Base-by-base conservation (phyloP, 164 flowering plant genomes). In the Santalum album region DNA sequence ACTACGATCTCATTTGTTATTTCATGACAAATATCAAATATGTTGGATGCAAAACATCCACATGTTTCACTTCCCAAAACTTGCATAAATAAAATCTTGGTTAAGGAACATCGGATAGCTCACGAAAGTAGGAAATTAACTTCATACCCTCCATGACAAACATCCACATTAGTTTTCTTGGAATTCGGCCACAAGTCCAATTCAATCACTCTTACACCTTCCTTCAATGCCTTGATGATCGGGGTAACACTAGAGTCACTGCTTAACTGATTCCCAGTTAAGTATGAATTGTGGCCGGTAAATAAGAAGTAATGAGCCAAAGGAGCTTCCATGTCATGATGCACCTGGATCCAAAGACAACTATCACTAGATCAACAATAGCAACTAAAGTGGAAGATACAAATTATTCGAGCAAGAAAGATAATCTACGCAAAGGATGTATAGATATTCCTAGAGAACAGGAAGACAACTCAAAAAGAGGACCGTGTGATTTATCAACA, bases 161-260 rank as follows among this genome's bases (percentile, higher is more conserved):
- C 78, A 16, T 70, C 57, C 1, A 65, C 56, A 7, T 46, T 39
- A 5, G 67, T 43, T 21, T 32, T 47, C 4, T 20, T 36, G 19
- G 71, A 43, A 64, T 66, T 60, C 6, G 74, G 75, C 78, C 78
- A 73, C 56, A 73, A 56, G 40, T 73, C 78, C 26, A 73, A 35
- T 49, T 74, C 78, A 51, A 74, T 68, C 0, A 67, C 78, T 51
- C 72, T 64, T 5, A 74, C 74, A 32, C 75, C 72, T 52, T 38
- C 62, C 17, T 12, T 1, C 0, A 74, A 66, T 42, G 78, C 75
- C 7, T 62, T 42, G 36, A 48, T 54, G 24, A 74, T 74, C 1
- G 78, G 78, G 7, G 9, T 15, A 38, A 9, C 40, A 22, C 72
- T 65, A 49, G 69, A 29, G 24, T 59, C 56, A 38, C 75, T 72